Conservation (phyloP, 2,329 filamentous ascomycete species). For the Phialophora expanda region DNA sequence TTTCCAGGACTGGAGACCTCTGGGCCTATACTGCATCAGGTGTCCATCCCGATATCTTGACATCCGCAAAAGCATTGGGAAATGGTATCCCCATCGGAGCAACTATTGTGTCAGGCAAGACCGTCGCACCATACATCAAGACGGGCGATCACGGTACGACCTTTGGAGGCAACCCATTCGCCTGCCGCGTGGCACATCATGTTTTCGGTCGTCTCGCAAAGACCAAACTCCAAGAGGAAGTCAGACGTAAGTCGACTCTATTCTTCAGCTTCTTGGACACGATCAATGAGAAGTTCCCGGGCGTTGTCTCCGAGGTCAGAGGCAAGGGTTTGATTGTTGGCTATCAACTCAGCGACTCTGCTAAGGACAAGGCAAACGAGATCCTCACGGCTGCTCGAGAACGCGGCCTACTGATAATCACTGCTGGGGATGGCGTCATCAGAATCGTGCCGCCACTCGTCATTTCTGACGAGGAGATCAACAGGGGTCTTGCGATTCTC, state of each 20-base stretch:
- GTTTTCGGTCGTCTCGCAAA: slow-evolving; percentile 79
- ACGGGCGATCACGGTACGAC: slow-evolving; percentile 90
- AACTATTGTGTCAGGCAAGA: slow-evolving; percentile 67
- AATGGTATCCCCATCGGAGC: slow-evolving; percentile 97
- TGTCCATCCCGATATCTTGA: slow-evolving; percentile 91
- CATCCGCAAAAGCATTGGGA: slow-evolving; percentile 92
- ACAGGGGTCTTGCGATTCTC: slow-evolving; percentile 75
- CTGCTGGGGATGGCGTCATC: slow-evolving; percentile 88
- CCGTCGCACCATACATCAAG: slow-evolving; percentile 71
- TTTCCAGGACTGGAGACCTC: slow-evolving; percentile 82
- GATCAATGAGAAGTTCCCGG: slow-evolving; percentile 67
- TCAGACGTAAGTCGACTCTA: slow-evolving; percentile 68
- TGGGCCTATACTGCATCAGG: slow-evolving; percentile 74
- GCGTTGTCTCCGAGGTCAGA: slow-evolving; percentile 76
- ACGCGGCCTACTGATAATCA: slow-evolving; percentile 86
- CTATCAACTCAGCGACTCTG: slow-evolving; percentile 76
- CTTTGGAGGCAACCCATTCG: slow-evolving; percentile 90
- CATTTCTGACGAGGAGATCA: slow-evolving; percentile 80
- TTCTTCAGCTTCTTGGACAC: slow-evolving; percentile 64
- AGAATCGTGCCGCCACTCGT: slow-evolving; percentile 88
- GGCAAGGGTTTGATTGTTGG: slow-evolving; percentile 87
- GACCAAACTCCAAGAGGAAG: slow-evolving; percentile 69
- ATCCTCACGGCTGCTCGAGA: slow-evolving; percentile 87
- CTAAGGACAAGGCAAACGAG: slow-evolving; percentile 55
- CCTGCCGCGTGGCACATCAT: slow-evolving; percentile 81